phyloP scores from a whole-genome alignment of 2,329 filamentous ascomycete species.

The Zymoseptoria crescenta region DNA sequence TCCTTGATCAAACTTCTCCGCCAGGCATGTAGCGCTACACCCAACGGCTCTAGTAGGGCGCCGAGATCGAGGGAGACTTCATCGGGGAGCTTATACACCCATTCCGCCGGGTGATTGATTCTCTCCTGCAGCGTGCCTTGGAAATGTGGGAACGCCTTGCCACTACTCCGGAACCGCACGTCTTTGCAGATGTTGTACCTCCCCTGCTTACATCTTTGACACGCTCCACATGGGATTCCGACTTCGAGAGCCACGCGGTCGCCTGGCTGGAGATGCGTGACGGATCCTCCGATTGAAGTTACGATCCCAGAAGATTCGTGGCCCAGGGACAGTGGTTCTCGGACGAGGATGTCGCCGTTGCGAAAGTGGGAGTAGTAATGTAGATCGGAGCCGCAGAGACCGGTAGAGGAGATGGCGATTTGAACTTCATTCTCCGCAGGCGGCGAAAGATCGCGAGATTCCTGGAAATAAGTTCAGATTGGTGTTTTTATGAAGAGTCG shows the following conservation, averaged over 20 bases:
- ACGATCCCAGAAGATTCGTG: conserved; percentile 75
- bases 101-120: conserved; percentile 53
- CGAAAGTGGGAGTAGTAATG: conserved; percentile 85
- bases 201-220: conserved; percentile 47
- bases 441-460: conserved; percentile 42
- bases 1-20: conserved; percentile 44
- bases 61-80: conserved; percentile 48
- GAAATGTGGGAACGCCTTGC: conserved; percentile 53
- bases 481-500: background rate
- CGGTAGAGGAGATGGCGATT: conserved; percentile 56
- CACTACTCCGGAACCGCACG: conserved; percentile 52
- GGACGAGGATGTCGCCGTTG: conserved; percentile 79
- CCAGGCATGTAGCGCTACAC: conserved; percentile 54
- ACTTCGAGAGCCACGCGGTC: conserved; percentile 92
- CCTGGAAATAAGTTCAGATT: conserved; percentile 32
- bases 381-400: conserved; percentile 63
- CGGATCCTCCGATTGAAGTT: conserved; percentile 55
- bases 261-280: conserved; percentile 53
- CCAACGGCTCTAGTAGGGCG: conserved; percentile 53
- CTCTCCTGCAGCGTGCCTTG: conserved; percentile 57
- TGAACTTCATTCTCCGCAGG: conserved; percentile 52
- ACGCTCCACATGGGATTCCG: conserved; percentile 69
- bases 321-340: conserved; percentile 71
- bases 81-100: conserved; percentile 52
- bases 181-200: conserved; percentile 56